A percentile compares a stretch with the other conserved stretches of the same genome.
Evolutionary conservation across 495 filamentous ascomycete species (phyloP).

Genomic region (Podospora fimiseda): DNA sequence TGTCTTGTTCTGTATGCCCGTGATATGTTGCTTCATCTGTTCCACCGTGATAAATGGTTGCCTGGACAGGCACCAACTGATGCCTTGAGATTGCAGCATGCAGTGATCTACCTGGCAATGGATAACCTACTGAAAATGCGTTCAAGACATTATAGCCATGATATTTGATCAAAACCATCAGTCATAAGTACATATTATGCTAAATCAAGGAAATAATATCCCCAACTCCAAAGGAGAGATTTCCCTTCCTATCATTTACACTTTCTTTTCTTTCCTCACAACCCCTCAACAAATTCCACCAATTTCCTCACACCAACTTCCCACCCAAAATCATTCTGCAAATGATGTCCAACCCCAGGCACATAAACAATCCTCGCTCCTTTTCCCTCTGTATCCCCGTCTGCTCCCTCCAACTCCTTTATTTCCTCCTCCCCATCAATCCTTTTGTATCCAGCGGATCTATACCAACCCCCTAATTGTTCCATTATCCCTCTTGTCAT

Average conservation of each 20-base stretch:
- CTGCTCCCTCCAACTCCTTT: conserved; percentile 37
- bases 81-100: no score
- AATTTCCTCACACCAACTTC: conserved; percentile 33
- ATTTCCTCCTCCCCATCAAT: conserved; percentile 66
- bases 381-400: conserved; percentile 14
- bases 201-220: no score
- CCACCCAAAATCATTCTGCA: conserved; percentile 41
- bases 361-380: conserved; percentile 33
- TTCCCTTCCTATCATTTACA: background rate
- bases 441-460: conserved; percentile 78
- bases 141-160: no score
- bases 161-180: no score
- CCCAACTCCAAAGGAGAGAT: conserved; percentile 1
- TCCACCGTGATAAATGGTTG: no score
- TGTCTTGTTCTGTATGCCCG: no score
- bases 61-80: no score
- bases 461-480: conserved; percentile 52
- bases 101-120: no score
- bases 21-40: no score
- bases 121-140: no score
- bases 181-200: no score
- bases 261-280: conserved; percentile 13
- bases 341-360: conserved; percentile 35
- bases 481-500: conserved; percentile 21
- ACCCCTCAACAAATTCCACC: conserved; percentile 28